Percentiles rank a stretch among this genome's conserved stretches.
Conservation (phyloP, 2,329 filamentous ascomycete genomes). For the Diaporthe capsici region DNA sequence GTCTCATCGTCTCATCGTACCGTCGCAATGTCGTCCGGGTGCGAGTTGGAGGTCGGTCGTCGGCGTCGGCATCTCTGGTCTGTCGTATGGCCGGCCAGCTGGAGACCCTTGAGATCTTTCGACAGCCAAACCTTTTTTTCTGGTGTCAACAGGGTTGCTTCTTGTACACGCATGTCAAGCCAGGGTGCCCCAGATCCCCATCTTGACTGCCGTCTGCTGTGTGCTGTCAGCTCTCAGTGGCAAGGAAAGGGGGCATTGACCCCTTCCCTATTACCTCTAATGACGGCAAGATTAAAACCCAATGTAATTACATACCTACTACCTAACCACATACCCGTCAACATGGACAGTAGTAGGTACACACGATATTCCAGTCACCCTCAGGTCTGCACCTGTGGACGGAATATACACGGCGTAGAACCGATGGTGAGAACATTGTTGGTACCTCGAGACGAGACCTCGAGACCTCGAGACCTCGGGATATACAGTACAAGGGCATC, state of each 20-base stretch:
- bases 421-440: not conserved
- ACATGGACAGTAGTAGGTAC: not conserved
- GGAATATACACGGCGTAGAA: not conserved
- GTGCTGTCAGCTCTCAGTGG: not conserved
- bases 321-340: no score
- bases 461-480: slow-evolving; percentile 1
- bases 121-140: not conserved
- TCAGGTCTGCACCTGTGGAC: not conserved
- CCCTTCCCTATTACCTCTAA: slow-evolving; percentile 2
- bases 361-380: not conserved
- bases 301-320: not conserved
- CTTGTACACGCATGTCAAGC: slow-evolving; percentile 7
- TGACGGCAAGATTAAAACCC: slow-evolving; percentile 21
- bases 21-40: not conserved
- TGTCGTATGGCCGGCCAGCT: not conserved
- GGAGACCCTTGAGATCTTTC: slow-evolving; percentile 14
- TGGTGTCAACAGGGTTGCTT: slow-evolving; percentile 1
- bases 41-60: not conserved
- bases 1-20: not conserved
- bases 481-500: not conserved
- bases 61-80: slow-evolving; percentile 3
- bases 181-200: not conserved
- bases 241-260: slow-evolving; percentile 4
- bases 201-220: not conserved
- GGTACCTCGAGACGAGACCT: not conserved